A percentile compares a stretch with the other conserved stretches of the same genome.
Conservation (phyloP, 1,284 basidiomycete species). For the Puccinia hordei region DNA sequence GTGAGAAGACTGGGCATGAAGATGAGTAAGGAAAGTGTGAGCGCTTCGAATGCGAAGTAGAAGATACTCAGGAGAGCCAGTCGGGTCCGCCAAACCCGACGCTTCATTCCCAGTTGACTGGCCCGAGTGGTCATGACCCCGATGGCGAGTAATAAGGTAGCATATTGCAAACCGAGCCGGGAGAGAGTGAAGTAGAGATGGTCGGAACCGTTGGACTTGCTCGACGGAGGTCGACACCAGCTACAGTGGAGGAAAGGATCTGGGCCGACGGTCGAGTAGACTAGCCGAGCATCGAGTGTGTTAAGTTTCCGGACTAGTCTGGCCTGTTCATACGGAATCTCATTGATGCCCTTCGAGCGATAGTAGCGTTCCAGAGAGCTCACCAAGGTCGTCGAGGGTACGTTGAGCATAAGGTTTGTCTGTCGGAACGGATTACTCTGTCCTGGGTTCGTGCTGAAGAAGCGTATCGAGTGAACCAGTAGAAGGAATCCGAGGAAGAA, state of each 20-base stretch:
- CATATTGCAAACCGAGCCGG: not conserved
- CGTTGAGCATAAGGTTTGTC: not conserved
- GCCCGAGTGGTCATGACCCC: slow-evolving; percentile 33
- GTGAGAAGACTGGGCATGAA: not conserved
- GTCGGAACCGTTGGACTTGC: slow-evolving; percentile 25
- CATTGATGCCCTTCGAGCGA: not conserved
- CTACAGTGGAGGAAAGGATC: slow-evolving; percentile 25
- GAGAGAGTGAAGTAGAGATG: slow-evolving; percentile 26
- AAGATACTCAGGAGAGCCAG: not conserved
- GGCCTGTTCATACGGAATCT: slow-evolving; percentile 17
- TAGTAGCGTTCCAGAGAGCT: slow-evolving; percentile 13
- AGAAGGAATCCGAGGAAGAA: not conserved
- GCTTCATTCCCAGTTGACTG: not conserved
- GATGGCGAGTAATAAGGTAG: not conserved
- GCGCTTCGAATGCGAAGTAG: slow-evolving; percentile 13
- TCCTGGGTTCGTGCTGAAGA: not conserved
- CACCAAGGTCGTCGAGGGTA: slow-evolving; percentile 16
- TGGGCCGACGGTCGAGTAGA: slow-evolving; percentile 26
- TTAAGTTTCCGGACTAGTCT: slow-evolving; percentile 35
- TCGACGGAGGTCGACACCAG: slow-evolving; percentile 36
- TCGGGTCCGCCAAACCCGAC: slow-evolving; percentile 18
- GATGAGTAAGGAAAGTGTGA: not conserved
- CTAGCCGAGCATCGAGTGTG: slow-evolving; percentile 33
- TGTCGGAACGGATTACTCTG: slow-evolving; percentile 18
- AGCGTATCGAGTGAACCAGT: not conserved